These are phyloP conservation scores for Sclerotinia minor DNA, from an alignment of 2,329 filamentous ascomycete genomes.

Conservation along the genomic window DNA sequence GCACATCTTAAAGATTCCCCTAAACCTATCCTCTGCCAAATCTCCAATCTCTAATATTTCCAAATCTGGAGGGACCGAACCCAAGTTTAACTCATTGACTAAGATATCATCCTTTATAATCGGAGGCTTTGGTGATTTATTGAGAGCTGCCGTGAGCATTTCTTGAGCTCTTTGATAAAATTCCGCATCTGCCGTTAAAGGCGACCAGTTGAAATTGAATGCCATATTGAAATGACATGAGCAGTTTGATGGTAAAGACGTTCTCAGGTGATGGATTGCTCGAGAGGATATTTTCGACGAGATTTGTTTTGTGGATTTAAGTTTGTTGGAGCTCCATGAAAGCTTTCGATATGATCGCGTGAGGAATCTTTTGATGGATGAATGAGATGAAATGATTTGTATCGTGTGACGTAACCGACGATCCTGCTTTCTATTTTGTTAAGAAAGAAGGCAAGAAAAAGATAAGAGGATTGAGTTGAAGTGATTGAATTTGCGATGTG, in stretches of 20 bases:
- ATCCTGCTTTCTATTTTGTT: background rate
- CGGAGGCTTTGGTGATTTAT: conserved; percentile 96
- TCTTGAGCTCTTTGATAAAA: conserved; percentile 91
- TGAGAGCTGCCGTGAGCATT: conserved; percentile 89
- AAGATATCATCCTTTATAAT: conserved; percentile 99
- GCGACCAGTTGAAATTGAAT: conserved; percentile 99
- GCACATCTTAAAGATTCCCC: conserved; percentile 99
- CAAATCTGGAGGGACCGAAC: conserved; percentile 88
- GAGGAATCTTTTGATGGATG: background rate
- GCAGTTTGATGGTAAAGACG: conserved; percentile 22
- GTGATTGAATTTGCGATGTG: background rate
- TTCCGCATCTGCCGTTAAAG: conserved; percentile 88
- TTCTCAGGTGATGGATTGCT: conserved; percentile 7
- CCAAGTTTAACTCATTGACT: conserved; percentile 95
- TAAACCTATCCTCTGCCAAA: conserved; percentile 92
- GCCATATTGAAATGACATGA: conserved; percentile 64
- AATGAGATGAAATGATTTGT: background rate
- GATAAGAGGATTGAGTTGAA: background rate
- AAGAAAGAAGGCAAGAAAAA: background rate
- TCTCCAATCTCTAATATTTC: conserved; percentile 98
- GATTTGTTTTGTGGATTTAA: conserved; percentile 26
- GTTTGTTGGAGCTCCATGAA: conserved; percentile 12
- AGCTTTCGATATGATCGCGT: conserved; percentile 17
- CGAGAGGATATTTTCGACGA: conserved; percentile 32
- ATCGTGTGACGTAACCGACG: conserved; percentile 3